These are phyloP conservation scores for Bolboschoenus planiculmis DNA, from an alignment of 176 grass and related monocot species.

Conservation along the genomic window DNA sequence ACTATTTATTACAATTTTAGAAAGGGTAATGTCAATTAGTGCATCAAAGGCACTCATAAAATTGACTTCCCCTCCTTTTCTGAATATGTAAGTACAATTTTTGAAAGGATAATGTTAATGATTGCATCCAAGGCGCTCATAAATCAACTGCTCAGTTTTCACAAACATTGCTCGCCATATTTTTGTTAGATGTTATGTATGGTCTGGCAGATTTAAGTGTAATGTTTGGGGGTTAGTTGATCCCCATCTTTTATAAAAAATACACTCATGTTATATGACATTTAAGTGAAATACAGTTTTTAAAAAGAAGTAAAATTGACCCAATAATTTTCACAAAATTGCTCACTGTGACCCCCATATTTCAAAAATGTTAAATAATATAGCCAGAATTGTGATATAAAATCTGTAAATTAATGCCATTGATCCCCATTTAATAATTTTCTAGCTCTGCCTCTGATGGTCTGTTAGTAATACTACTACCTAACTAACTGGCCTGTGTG, in stretches of 20 bases:
- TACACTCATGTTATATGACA: not conserved
- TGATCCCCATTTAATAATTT: not conserved
- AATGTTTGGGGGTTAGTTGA: not conserved
- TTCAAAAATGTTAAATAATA: not conserved
- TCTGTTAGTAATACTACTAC: not conserved
- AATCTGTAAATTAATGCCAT: not conserved
- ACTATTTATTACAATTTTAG: not conserved
- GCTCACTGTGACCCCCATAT: not conserved
- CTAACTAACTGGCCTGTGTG: not conserved
- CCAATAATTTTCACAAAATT: not conserved
- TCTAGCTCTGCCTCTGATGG: not conserved
- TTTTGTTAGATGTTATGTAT: not conserved
- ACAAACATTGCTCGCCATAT: not conserved
- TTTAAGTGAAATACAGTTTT: not conserved
- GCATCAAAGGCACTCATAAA: not conserved
- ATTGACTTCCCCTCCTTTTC: not conserved
- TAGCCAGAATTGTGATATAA: not conserved
- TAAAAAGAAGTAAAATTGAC: not conserved
- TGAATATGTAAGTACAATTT: not conserved
- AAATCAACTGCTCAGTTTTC: not conserved
- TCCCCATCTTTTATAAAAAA: not conserved
- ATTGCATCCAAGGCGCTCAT: not conserved
- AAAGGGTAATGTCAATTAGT: not conserved
- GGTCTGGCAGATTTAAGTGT: not conserved
- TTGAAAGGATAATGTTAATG: not conserved